Conservation (phyloP, 148 eudicot genomes). For the Persicaria maculosa region DNA sequence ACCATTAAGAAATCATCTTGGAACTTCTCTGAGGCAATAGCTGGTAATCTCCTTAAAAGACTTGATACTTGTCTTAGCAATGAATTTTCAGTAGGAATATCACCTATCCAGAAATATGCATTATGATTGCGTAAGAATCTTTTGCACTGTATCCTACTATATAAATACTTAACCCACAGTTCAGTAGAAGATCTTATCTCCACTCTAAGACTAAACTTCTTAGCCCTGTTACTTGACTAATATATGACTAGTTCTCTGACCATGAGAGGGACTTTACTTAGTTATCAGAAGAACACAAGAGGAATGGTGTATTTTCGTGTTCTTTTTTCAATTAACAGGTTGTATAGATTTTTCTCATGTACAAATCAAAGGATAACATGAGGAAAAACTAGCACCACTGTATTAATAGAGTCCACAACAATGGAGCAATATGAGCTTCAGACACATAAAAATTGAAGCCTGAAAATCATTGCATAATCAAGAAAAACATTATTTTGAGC, state of each 20-base stretch:
- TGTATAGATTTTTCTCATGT: not conserved
- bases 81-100: slow-evolving; percentile 32
- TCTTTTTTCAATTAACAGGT: not conserved
- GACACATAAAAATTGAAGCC: not conserved
- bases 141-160: not conserved
- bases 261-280: not conserved
- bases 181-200: too few species aligned
- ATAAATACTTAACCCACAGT: too few species aligned
- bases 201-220: too few species aligned
- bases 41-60: slow-evolving; percentile 88
- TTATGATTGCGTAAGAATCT: not conserved
- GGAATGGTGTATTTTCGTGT: not conserved
- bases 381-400: not conserved
- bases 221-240: too few species aligned
- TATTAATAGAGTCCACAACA: not conserved
- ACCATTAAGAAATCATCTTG: slow-evolving; percentile 96
- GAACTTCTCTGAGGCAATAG: slow-evolving; percentile 80
- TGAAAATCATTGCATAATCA: not conserved
- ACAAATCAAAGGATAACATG: not conserved
- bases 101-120: not conserved
- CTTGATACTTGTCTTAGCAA: slow-evolving; percentile 95
- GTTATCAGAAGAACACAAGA: not conserved
- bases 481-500: not conserved
- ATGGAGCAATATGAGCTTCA: not conserved
- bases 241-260: not conserved